Conservation (phyloP, 148 eudicot genomes). For the Chenopodium quinoa region DNA sequence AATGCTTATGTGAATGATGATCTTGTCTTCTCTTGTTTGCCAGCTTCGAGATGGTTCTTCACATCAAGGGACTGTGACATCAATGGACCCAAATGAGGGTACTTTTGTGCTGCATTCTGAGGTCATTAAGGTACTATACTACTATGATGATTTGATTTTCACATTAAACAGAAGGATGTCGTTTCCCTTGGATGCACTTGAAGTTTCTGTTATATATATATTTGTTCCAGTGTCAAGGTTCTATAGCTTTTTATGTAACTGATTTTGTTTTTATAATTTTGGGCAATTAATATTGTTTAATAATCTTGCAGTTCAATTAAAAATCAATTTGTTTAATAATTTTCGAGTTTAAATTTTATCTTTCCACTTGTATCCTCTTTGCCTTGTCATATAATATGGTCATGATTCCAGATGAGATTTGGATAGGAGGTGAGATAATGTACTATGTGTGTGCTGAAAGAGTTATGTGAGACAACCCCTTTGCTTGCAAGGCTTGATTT, state of each 20-base stretch:
- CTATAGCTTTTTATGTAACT: background rate
- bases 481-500: background rate
- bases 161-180: background rate
- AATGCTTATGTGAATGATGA: background rate
- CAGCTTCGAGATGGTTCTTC: slow-evolving; percentile 92
- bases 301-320: background rate
- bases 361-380: background rate
- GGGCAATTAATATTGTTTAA: no score
- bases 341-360: background rate
- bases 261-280: background rate
- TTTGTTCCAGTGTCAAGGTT: background rate
- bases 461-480: background rate
- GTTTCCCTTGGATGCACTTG: background rate
- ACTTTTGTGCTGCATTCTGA: slow-evolving; percentile 79
- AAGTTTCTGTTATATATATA: background rate
- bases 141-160: slow-evolving; percentile 3
- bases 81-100: slow-evolving; percentile 92
- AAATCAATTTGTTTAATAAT: background rate
- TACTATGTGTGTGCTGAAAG: background rate
- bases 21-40: slow-evolving; percentile 21
- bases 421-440: background rate
- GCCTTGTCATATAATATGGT: background rate
- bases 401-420: background rate
- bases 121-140: slow-evolving; percentile 46
- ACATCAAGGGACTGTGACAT: slow-evolving; percentile 84